Evolutionary conservation across 2,329 filamentous ascomycete genomes (phyloP), one percentile per base, ranked within the genome.

Genomic region (Fusarium sp.): DNA sequence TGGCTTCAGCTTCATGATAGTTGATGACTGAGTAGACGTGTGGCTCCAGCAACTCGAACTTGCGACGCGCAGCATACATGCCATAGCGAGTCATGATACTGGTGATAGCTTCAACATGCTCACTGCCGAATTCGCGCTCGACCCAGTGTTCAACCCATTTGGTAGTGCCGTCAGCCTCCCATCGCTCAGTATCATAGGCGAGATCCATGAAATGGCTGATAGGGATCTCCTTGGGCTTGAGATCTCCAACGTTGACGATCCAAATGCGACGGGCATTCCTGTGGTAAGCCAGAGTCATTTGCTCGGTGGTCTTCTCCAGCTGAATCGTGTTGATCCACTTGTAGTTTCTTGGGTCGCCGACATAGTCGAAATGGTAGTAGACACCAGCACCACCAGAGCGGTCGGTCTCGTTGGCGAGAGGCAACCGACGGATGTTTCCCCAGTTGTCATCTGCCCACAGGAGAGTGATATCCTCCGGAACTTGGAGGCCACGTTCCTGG

Each of bases 371-470:
- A 69, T 90, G 88, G 62, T 86, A 84, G 65, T 84, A 85, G 3
- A 90, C 85, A 25, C 89, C 89, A 23, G 86, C 85, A 12, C 88
- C 88, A 3, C 87, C 88, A 7, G 80, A 79, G 19, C 89, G 78
- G 6, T 81, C 79, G 2, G 81, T 84, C 74, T 90, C 88, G 30
- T 86, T 80, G 0, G 79, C 81, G 1, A 85, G 79, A 2, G 89
- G 89, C 2, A 90, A 81, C 19, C 88, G 82, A 7, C 87, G 82
- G 30, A 89, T 84, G 58, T 87, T 87, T 1, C 88, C 88, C 76
- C 83, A 89, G 71, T 90, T 91, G 67, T 91, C 89, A 60, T 91
- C 89, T 0, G 87, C 83, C 80, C 88, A 91, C 0, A 91, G 81
- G 6, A 91, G 79, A 0, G 86, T 90, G 26, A 91, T 84, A 65